Evolutionary conservation across 208 protist species (phyloP).

Genomic region (Acanthamoeba pearcei): DNA sequence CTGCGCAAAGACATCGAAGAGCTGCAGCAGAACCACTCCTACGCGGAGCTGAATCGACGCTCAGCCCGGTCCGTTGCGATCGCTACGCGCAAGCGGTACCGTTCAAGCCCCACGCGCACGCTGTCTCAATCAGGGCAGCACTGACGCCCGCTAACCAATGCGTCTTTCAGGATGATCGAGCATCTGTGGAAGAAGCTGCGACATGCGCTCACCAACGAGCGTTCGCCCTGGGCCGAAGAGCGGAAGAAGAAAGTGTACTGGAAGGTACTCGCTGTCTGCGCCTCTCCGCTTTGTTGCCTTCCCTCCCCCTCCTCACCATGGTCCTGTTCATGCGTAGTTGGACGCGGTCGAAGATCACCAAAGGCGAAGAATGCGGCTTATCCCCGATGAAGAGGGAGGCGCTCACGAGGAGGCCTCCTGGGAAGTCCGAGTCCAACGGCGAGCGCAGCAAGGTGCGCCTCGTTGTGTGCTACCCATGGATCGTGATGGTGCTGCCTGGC

Average conservation of each 20-base stretch:
- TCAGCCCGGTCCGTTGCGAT: background rate
- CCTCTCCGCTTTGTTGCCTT: too few species aligned
- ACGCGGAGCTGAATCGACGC: background rate
- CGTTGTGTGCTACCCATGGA: background rate
- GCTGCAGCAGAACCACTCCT: slow-evolving; percentile 5
- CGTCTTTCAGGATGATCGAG: slow-evolving; percentile 7
- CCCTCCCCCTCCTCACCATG: too few species aligned
- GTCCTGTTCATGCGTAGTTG: background rate
- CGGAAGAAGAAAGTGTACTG: slow-evolving; percentile 6
- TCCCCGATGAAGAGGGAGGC: background rate
- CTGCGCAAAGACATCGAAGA: slow-evolving; percentile 55
- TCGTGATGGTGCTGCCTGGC: background rate
- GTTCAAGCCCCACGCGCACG: background rate
- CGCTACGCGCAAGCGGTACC: background rate
- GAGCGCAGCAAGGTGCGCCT: background rate
- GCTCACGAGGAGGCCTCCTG: slow-evolving; percentile 42
- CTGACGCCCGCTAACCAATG: background rate
- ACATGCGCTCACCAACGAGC: slow-evolving; percentile 30
- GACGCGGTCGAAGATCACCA: slow-evolving; percentile 35
- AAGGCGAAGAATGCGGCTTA: slow-evolving; percentile 9
- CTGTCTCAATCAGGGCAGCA: background rate
- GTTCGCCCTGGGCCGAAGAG: slow-evolving; percentile 55
- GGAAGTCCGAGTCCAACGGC: background rate
- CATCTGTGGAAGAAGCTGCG: slow-evolving; percentile 57
- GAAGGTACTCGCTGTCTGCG: background rate